These are phyloP conservation scores for Moesziomyces sp. DNA, from an alignment of 1,284 basidiomycete genomes.

Conservation along the genomic window DNA sequence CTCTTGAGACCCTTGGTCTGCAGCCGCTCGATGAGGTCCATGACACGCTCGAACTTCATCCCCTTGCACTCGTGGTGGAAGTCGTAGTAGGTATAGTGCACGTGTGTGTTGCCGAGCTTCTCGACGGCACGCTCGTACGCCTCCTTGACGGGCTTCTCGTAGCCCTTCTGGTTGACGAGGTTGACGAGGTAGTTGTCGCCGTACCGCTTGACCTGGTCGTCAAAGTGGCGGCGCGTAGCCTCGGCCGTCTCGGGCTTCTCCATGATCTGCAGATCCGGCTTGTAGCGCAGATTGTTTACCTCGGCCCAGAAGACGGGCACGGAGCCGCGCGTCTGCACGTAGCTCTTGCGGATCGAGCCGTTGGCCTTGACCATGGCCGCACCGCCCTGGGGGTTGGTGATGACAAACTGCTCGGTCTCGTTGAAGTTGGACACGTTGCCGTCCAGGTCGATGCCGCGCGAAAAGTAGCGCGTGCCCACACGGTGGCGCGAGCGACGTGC, in stretches of 20 bases:
- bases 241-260: constrained; percentile 82
- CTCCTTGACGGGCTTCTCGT: constrained; percentile 95
- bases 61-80: constrained; percentile 96
- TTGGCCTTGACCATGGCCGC: constrained; percentile 67
- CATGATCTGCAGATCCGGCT: constrained; percentile 97
- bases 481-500: constrained; percentile 92
- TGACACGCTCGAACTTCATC: constrained; percentile 94
- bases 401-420: constrained; percentile 73
- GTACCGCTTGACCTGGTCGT: constrained; percentile 80
- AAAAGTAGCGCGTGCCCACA: constrained; percentile 96
- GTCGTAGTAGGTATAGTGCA: constrained; percentile 95
- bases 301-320: constrained; percentile 97
- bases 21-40: constrained; percentile 81
- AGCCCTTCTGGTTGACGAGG: constrained; percentile 92
- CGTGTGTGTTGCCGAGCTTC: constrained; percentile 74
- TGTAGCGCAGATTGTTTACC: constrained; percentile 94
- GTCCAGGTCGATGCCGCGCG: constrained; percentile 84
- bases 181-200: constrained; percentile 87
- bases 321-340: constrained; percentile 90
- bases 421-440: constrained; percentile 71
- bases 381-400: constrained; percentile 64
- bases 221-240: constrained; percentile 80
- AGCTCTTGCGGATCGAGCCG: constrained; percentile 75
- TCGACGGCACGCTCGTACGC: constrained; percentile 84
- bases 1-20: constrained; percentile 76